These are phyloP conservation scores for Boletus huronensis DNA, from an alignment of 768 basidiomycete genomes.

Conservation along the genomic window DNA sequence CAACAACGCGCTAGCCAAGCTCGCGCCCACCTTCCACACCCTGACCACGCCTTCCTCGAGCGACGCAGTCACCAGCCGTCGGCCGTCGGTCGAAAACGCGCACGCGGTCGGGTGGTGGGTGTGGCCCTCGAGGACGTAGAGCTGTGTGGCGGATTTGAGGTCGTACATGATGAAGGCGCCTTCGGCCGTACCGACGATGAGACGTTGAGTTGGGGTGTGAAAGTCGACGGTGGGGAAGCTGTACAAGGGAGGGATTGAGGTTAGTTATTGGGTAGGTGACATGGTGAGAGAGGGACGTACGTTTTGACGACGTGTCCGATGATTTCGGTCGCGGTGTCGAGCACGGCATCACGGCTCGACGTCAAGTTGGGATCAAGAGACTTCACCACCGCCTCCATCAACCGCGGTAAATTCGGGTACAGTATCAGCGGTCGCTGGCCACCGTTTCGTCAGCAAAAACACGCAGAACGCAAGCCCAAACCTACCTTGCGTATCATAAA, in stretches of 20 bases:
- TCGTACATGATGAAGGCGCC: constrained; percentile 96
- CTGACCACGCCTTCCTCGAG: constrained; percentile 80
- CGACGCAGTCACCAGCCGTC: constrained; percentile 82
- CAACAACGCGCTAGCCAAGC: constrained; percentile 79
- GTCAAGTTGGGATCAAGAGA: constrained; percentile 90
- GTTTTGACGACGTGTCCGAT: constrained; percentile 92
- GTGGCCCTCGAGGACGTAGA: constrained; percentile 94
- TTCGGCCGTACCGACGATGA: constrained; percentile 92
- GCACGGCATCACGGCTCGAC: constrained; percentile 72
- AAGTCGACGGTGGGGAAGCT: constrained; percentile 96
- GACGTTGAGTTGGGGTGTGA: constrained; percentile 78
- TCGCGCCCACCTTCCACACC: constrained; percentile 95
- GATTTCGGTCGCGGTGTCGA: constrained; percentile 92
- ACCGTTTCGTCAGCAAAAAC: neutral
- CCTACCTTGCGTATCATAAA: constrained; percentile 87
- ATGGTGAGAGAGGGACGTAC: constrained; percentile 40
- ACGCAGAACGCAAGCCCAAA: no score
- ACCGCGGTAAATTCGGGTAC: constrained; percentile 74
- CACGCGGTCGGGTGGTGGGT: constrained; percentile 76
- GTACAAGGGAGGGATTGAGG: neutral
- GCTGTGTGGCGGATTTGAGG: constrained; percentile 88
- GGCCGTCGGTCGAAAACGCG: constrained; percentile 91
- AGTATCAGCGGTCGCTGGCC: constrained; percentile 77
- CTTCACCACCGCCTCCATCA: constrained; percentile 95
- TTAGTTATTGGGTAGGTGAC: neutral